These are phyloP conservation scores for Pythium dissimile DNA, from an alignment of 352 stramenopile species.

Conservation along the genomic window DNA sequence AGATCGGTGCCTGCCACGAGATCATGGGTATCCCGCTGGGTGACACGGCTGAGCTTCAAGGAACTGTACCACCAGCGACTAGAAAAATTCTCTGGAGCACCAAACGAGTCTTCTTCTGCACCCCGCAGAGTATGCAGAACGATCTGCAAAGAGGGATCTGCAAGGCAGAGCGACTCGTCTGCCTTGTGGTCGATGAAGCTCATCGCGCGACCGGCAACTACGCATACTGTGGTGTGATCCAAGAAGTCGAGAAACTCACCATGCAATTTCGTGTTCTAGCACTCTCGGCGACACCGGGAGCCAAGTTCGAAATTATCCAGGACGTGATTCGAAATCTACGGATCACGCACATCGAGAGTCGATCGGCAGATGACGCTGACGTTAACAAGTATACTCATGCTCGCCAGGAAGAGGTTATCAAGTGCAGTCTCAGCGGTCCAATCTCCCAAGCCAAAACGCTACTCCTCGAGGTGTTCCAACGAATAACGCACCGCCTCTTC, in stretches of 20 bases:
- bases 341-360: constrained; percentile 94
- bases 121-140: constrained; percentile 97
- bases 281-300: constrained; percentile 96
- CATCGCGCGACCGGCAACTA: constrained; percentile 97
- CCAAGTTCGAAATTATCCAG: constrained; percentile 94
- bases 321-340: constrained; percentile 94
- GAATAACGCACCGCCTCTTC: constrained; percentile 57
- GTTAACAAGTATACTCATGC: constrained; percentile 89
- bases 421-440: constrained; percentile 54
- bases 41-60: constrained; percentile 84
- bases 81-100: constrained; percentile 88
- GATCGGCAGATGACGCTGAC: constrained; percentile 92
- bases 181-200: constrained; percentile 97
- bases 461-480: constrained; percentile 58
- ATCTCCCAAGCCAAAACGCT: constrained; percentile 65
- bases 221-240: constrained; percentile 93
- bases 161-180: constrained; percentile 87
- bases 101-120: constrained; percentile 98
- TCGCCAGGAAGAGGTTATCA: constrained; percentile 80
- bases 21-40: constrained; percentile 92
- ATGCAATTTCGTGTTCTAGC: constrained; percentile 90
- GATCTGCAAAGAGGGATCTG: constrained; percentile 89
- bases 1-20: constrained; percentile 95
- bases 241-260: constrained; percentile 61
- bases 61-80: constrained; percentile 61